Conservation (phyloP, 2,329 filamentous ascomycete species). For the Didymella arachidicola region DNA sequence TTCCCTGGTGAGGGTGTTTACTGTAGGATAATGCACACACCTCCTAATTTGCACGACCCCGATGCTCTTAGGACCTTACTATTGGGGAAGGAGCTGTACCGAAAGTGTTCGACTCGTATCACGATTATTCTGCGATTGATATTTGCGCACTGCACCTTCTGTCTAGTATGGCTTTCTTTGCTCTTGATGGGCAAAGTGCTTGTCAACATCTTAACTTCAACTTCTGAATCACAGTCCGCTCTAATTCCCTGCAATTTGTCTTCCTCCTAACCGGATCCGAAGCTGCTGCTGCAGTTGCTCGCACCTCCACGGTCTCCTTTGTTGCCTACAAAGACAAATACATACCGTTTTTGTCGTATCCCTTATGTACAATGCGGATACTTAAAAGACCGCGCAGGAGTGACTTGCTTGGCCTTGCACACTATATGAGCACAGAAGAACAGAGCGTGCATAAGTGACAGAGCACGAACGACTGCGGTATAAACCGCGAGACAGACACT, state of each 20-base stretch:
- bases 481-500: slow-evolving; percentile 4
- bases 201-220: too few species aligned
- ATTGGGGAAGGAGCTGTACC: neutral
- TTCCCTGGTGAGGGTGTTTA: neutral
- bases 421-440: neutral
- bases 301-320: too few species aligned
- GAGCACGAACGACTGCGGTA: neutral
- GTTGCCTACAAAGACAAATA: neutral
- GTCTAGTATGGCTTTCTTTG: too few species aligned
- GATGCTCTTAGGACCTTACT: neutral
- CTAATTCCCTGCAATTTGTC: too few species aligned
- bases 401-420: neutral
- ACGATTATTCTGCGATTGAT: neutral
- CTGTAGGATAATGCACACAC: neutral
- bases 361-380: neutral
- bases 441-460: neutral
- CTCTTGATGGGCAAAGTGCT: too few species aligned
- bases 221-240: too few species aligned
- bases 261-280: too few species aligned
- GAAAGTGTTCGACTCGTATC: too few species aligned
- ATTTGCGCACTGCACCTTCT: too few species aligned
- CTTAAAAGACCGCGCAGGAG: neutral
- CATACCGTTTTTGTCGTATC: neutral
- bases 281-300: too few species aligned
- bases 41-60: neutral